phyloP scores from a whole-genome alignment of 495 filamentous ascomycete genomes.

The Astrocystis sublimbata region DNA sequence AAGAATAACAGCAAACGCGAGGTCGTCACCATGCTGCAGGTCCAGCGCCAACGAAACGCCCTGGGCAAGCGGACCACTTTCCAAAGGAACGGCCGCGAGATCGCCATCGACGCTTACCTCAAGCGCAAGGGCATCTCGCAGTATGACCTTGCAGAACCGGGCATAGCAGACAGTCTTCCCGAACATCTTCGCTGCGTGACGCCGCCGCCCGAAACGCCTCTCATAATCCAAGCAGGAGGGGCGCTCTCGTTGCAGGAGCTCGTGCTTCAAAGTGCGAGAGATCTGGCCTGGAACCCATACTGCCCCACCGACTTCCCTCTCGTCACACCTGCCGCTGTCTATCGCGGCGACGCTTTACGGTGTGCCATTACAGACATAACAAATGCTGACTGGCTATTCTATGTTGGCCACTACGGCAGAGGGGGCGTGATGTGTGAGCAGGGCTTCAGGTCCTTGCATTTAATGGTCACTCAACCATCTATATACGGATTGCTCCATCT shows the following conservation, averaged over 20 bases:
- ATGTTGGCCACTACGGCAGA: conserved; percentile 29
- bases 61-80: conserved; percentile 40
- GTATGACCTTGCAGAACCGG: conserved; percentile 39
- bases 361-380: conserved; percentile 37
- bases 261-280: conserved; percentile 30
- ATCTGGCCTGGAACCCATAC: conserved; percentile 36
- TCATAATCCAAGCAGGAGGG: conserved; percentile 24
- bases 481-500: conserved; percentile 34
- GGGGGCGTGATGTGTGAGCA: conserved; percentile 35
- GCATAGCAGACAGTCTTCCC: conserved; percentile 34
- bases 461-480: conserved; percentile 31
- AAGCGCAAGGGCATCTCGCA: conserved; percentile 41
- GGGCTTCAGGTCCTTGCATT: conserved; percentile 30
- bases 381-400: conserved; percentile 35
- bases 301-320: conserved; percentile 30
- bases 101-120: conserved; percentile 39
- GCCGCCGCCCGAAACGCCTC: conserved; percentile 33
- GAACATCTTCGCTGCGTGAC: conserved; percentile 38
- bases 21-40: conserved; percentile 38
- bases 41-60: conserved; percentile 39
- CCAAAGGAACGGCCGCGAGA: conserved; percentile 37
- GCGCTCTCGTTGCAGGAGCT: conserved; percentile 32
- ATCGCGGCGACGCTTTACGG: conserved; percentile 32
- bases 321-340: conserved; percentile 28
- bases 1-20: conserved; percentile 40